A percentile compares a stretch with the other conserved stretches of the same genome.
These are phyloP conservation scores for Hericium coralloides DNA, from an alignment of 768 basidiomycete species.

Conservation along the genomic window DNA sequence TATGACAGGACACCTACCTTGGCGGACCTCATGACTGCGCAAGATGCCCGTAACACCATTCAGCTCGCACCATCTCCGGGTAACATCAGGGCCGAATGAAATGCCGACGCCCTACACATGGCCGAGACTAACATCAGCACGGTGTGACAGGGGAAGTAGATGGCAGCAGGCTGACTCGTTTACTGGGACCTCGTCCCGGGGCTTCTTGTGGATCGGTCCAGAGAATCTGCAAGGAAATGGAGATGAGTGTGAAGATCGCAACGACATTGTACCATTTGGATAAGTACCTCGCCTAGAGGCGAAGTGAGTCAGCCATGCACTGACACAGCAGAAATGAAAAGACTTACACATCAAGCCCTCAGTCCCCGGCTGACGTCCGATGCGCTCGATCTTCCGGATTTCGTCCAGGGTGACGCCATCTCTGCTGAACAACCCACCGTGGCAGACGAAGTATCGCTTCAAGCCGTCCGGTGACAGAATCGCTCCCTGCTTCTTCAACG, in stretches of 20 bases:
- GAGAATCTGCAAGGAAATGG: slow-evolving; percentile 45
- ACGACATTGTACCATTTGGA: not conserved
- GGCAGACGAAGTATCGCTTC: slow-evolving; percentile 91
- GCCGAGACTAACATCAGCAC: slow-evolving; percentile 2
- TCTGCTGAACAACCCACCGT: slow-evolving; percentile 93
- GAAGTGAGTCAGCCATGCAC: slow-evolving; percentile 4
- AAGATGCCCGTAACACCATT: slow-evolving; percentile 86
- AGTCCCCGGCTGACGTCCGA: slow-evolving; percentile 87
- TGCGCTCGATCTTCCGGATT: slow-evolving; percentile 77
- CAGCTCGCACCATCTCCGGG: slow-evolving; percentile 77
- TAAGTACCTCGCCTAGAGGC: slow-evolving; percentile 48
- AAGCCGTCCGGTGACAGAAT: slow-evolving; percentile 78
- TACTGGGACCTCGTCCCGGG: slow-evolving; percentile 90
- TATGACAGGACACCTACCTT: slow-evolving; percentile 40
- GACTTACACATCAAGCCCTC: slow-evolving; percentile 91
- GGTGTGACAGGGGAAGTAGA: slow-evolving; percentile 7
- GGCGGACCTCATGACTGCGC: slow-evolving; percentile 94
- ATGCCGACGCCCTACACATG: slow-evolving; percentile 81
- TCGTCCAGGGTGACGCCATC: slow-evolving; percentile 94
- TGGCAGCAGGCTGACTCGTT: slow-evolving; percentile 55
- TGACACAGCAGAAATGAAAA: slow-evolving; percentile 17
- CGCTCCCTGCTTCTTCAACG: slow-evolving; percentile 31
- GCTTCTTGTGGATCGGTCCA: slow-evolving; percentile 95
- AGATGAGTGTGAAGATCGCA: not conserved
- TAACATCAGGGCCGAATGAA: slow-evolving; percentile 93